Conservation (phyloP, 2,329 filamentous ascomycete genomes). For the Penicillium sp. region DNA sequence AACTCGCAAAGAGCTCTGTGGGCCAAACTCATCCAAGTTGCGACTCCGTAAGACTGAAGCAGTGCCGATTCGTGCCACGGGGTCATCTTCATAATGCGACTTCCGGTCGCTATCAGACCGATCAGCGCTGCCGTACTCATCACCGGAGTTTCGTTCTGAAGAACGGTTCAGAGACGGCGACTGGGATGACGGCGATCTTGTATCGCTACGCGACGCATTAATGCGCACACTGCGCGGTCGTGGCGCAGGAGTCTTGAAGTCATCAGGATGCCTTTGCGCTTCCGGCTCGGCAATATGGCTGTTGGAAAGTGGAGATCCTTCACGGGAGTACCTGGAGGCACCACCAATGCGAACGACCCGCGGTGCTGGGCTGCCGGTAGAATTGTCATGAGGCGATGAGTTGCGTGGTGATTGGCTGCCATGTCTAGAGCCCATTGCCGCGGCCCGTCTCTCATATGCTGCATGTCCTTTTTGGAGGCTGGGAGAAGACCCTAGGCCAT, state of each 20-base stretch:
- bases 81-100: constrained; percentile 35
- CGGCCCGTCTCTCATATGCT: constrained; percentile 26
- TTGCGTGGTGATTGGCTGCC: constrained; percentile 35
- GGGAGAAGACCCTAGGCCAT: constrained; percentile 52
- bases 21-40: constrained; percentile 63
- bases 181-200: constrained; percentile 41
- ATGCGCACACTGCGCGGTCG: constrained; percentile 45
- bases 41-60: constrained; percentile 41
- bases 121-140: constrained; percentile 35
- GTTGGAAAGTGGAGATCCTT: constrained; percentile 41
- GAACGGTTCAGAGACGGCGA: constrained; percentile 38
- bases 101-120: constrained; percentile 36
- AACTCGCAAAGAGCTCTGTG: constrained; percentile 73
- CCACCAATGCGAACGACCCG: constrained; percentile 43
- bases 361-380: constrained; percentile 43
- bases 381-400: constrained; percentile 38
- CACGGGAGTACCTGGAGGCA: constrained; percentile 33
- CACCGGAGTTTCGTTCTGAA: constrained; percentile 27
- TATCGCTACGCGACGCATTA: constrained; percentile 41
- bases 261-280: constrained; percentile 26
- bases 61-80: constrained; percentile 31
- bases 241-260: constrained; percentile 50
- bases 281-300: constrained; percentile 32
- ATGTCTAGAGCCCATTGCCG: constrained; percentile 28
- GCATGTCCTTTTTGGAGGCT: constrained; percentile 30